Percentiles rank a stretch among this genome's conserved stretches.
Conservation (phyloP, 495 filamentous ascomycete genomes). For the Astrothelium macrocarpum region DNA sequence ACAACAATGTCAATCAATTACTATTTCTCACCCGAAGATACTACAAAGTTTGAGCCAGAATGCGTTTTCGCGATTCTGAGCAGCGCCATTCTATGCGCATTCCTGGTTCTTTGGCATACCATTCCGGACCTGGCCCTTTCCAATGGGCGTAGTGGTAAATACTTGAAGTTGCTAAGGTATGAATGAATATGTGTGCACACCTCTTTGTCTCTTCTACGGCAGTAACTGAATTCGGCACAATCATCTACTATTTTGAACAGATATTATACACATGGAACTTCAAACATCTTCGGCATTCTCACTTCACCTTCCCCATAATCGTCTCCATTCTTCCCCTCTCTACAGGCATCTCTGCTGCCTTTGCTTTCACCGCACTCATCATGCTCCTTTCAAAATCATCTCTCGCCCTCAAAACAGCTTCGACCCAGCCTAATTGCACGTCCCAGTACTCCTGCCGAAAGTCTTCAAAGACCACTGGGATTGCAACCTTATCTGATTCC, state of each 20-base stretch:
- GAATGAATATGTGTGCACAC: too few relatives aligned
- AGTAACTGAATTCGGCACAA: not conserved
- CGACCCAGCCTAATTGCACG: conserved; percentile 91
- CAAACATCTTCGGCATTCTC: too few relatives aligned
- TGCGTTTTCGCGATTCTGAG: not conserved
- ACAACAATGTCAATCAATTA: not conserved
- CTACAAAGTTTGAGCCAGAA: not conserved
- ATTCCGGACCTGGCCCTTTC: too few relatives aligned
- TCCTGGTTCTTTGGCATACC: not conserved
- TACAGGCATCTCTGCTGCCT: conserved; percentile 72
- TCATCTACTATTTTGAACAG: not conserved
- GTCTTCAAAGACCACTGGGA: conserved; percentile 67
- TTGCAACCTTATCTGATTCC: conserved; percentile 56
- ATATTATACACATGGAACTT: too few relatives aligned
- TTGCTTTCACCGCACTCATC: conserved; percentile 76
- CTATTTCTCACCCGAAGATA: not conserved
- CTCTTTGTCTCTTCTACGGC: too few relatives aligned
- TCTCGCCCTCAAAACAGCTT: conserved; percentile 71
- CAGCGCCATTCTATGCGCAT: not conserved
- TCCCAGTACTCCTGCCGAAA: conserved; percentile 92
- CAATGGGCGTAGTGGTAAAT: too few relatives aligned
- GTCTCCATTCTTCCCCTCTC: conserved; percentile 65
- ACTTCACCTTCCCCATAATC: conserved; percentile 84
- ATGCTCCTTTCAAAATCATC: conserved; percentile 92
- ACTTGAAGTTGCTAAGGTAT: too few relatives aligned